Evolutionary conservation across 139 green algal species (phyloP).

Genomic region (Chlamydomonas incerta): DNA sequence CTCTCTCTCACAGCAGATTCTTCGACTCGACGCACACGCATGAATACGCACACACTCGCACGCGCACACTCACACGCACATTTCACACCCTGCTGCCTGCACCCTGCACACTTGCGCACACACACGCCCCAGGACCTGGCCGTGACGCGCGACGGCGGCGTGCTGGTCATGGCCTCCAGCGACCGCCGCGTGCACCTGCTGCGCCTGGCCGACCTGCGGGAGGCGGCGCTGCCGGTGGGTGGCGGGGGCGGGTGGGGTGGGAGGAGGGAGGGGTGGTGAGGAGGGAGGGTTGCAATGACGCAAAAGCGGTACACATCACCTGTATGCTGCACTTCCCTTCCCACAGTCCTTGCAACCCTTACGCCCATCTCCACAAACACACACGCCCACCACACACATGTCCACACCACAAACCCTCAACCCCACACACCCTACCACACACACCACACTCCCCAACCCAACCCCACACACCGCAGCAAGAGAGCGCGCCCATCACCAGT

Average conservation of each 20-base stretch:
- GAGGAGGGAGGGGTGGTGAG: no score
- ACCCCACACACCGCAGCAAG: slow-evolving; percentile 35
- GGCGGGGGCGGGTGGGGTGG: no score
- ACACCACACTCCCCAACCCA: background rate
- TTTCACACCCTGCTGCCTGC: no score
- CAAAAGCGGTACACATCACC: no score
- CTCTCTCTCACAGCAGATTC: no score
- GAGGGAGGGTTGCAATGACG: no score
- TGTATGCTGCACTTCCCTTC: no score
- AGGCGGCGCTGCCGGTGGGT: slow-evolving; percentile 47
- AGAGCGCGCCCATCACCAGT: slow-evolving; percentile 69
- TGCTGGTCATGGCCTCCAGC: slow-evolving; percentile 72
- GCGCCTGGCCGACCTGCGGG: slow-evolving; percentile 63
- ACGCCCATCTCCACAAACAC: background rate
- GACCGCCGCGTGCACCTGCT: slow-evolving; percentile 76
- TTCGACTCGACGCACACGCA: no score
- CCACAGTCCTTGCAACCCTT: no score
- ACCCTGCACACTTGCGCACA: no score
- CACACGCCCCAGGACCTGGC: slow-evolving; percentile 76
- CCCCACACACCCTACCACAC: background rate
- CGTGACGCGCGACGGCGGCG: slow-evolving; percentile 70
- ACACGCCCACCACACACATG: no score
- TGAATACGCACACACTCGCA: background rate
- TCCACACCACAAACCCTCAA: background rate
- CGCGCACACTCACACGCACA: background rate